Percentiles rank a stretch among this genome's conserved stretches.
Evolutionary conservation across 768 basidiomycete genomes (phyloP).

Genomic region (Pseudohyphozyma bogoriensis): DNA sequence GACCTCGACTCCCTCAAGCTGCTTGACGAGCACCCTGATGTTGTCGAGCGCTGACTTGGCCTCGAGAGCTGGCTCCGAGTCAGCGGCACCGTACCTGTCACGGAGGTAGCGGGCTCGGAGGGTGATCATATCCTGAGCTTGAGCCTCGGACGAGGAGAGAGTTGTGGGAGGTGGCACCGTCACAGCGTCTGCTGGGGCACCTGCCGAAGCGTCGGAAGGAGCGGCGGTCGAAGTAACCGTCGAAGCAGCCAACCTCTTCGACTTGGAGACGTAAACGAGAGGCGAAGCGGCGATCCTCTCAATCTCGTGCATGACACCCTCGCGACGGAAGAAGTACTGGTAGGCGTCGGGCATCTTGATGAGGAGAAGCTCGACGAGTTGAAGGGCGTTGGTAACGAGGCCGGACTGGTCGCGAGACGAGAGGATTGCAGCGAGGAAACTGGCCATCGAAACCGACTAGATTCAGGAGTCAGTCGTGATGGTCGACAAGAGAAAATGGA

Average conservation of each 20-base stretch:
- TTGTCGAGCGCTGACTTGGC: slow-evolving; percentile 49
- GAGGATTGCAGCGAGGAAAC: slow-evolving; percentile 85
- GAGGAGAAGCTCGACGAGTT: slow-evolving; percentile 83
- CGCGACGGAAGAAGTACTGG: slow-evolving; percentile 77
- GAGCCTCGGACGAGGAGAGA: slow-evolving; percentile 45
- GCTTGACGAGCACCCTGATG: slow-evolving; percentile 55
- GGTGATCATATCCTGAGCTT: slow-evolving; percentile 71
- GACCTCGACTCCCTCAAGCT: slow-evolving; percentile 50
- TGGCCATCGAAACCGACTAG: slow-evolving; percentile 89
- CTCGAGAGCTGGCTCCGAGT: slow-evolving; percentile 27
- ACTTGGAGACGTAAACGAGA: slow-evolving; percentile 41
- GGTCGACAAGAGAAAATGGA: not conserved
- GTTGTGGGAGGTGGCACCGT: slow-evolving; percentile 4
- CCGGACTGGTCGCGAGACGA: slow-evolving; percentile 78
- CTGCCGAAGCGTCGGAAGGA: slow-evolving; percentile 8
- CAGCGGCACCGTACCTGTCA: slow-evolving; percentile 56
- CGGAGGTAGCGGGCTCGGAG: slow-evolving; percentile 81
- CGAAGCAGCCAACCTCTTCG: slow-evolving; percentile 36
- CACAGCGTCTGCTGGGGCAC: slow-evolving; percentile 3
- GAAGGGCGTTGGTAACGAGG: slow-evolving; percentile 68
- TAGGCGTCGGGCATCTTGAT: slow-evolving; percentile 74
- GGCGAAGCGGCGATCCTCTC: slow-evolving; percentile 60
- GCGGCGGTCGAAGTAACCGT: slow-evolving; percentile 1
- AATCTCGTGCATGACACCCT: slow-evolving; percentile 94
- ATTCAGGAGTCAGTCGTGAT: not conserved